Base-by-base conservation (phyloP, 1,139 yeast genomes). In the Geotrichum restrictum region DNA sequence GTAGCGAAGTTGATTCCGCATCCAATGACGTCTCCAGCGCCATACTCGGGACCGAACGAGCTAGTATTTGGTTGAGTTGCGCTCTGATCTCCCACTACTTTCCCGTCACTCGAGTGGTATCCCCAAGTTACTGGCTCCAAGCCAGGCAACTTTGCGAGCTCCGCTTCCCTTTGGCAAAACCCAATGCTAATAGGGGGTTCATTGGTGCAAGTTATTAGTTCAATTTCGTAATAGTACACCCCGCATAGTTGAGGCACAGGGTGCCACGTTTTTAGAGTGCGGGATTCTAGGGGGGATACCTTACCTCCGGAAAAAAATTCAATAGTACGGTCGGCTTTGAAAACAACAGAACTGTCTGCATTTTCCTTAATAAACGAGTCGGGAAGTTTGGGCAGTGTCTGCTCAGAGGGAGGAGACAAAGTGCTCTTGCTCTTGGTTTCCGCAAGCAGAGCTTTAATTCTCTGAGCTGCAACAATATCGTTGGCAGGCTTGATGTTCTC, bases 1-100 rank as follows among this genome's bases (percentile, higher is more conserved):
- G 79, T 79, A 24, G 78, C 73, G 62, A 80, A 85, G 69, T 89
- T 85, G 27, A 88, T 75, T 1, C 97, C 96, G 67, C 94, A 85
- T 0, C 98, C 98, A 58, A 91, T 75, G 1, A 79, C 74, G 66
- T 88, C 96, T 19, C 76, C 77, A 22, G 69, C 65, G 0, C 82
- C 79, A 64, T 75, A 82, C 40, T 36, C 34, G 29, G 78, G 75
- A 1, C 78, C 77, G 53, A 69, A 75, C 16, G 66, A 66, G 56
- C 71, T 68, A 18, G 10, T 22, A n/a, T 34, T 34, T 16, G 37
- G 14, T 10, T 16, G 14, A 11, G 72, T 64, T 13, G 67, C 63
- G 41, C 71, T 70, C 39, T 74, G 74, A 33, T 75, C 71, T 22
- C 76, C 74, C 46, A 72, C 67, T n/a, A 75, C 70, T 16, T 71